Percentiles rank a stretch among this genome's conserved stretches.
phyloP scores from a whole-genome alignment of 495 filamentous ascomycete genomes.

The Penicillium fimorum region DNA sequence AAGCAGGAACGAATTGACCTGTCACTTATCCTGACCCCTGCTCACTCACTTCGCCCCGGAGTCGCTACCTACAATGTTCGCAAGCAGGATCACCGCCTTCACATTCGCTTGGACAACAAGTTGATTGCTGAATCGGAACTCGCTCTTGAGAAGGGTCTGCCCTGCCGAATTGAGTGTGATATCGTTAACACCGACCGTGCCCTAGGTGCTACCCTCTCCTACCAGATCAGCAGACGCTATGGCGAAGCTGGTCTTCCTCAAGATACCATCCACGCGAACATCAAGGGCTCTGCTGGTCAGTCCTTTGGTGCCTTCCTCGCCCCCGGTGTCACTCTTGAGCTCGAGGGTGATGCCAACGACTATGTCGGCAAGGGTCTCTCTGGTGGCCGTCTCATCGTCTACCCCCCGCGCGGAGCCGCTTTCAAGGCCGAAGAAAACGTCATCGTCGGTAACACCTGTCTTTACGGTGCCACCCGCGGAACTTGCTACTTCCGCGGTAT shows the following conservation, averaged over 20 bases:
- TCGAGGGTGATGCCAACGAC: slow-evolving; percentile 97
- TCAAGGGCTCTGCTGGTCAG: slow-evolving; percentile 97
- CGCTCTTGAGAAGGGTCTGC: slow-evolving; percentile 93
- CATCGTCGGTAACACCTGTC: slow-evolving; percentile 92
- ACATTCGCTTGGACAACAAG: slow-evolving; percentile 96
- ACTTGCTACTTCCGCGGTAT: slow-evolving; percentile 98
- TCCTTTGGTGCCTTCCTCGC: slow-evolving; percentile 97
- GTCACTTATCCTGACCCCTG: slow-evolving; percentile 92
- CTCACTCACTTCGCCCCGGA: slow-evolving; percentile 92
- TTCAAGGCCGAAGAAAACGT: slow-evolving; percentile 99
- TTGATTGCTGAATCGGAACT: slow-evolving; percentile 96
- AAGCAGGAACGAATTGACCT: slow-evolving; percentile 96
- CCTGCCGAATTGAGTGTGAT: slow-evolving; percentile 93
- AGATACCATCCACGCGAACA: slow-evolving; percentile 95
- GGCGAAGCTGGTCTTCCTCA: slow-evolving; percentile 88
- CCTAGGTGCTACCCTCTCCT: slow-evolving; percentile 92
- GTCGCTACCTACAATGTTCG: slow-evolving; percentile 98
- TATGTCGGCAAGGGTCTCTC: slow-evolving; percentile 98
- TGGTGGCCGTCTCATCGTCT: slow-evolving; percentile 92
- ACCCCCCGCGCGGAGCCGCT: slow-evolving; percentile 87
- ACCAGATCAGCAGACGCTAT: slow-evolving; percentile 91
- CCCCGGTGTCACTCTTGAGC: slow-evolving; percentile 91
- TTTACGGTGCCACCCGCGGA: slow-evolving; percentile 93
- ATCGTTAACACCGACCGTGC: slow-evolving; percentile 98
- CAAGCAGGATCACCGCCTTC: slow-evolving; percentile 94